Conservation (phyloP, 2,329 filamentous ascomycete genomes). For the Neurospora sp. region DNA sequence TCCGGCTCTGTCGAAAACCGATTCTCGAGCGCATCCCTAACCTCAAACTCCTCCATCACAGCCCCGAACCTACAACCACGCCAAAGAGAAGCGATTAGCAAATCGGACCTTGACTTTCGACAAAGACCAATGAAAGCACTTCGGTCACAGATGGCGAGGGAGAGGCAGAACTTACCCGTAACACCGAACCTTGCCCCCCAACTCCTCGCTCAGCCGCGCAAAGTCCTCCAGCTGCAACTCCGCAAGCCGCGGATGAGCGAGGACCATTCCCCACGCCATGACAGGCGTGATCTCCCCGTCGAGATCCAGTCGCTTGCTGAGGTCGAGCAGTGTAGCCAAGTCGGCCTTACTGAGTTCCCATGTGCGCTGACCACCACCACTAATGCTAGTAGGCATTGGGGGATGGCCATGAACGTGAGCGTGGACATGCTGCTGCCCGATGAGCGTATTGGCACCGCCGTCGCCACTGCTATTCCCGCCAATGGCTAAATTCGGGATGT, state of each 20-base stretch:
- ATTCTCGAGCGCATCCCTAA: constrained; percentile 66
- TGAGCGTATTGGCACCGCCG: neutral
- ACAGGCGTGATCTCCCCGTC: constrained; percentile 90
- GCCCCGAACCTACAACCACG: constrained; percentile 43
- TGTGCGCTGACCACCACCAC: constrained; percentile 48
- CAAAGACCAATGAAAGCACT: neutral
- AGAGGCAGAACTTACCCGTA: constrained; percentile 62
- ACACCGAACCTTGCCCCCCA: constrained; percentile 75
- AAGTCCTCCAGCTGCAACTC: constrained; percentile 63
- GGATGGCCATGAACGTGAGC: neutral
- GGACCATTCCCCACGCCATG: constrained; percentile 83
- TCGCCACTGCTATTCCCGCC: constrained; percentile 22
- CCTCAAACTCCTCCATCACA: constrained; percentile 58
- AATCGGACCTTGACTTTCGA: neutral
- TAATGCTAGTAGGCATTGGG: neutral
- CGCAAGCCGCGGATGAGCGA: constrained; percentile 58
- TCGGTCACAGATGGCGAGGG: constrained; percentile 2
- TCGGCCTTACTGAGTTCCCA: constrained; percentile 71
- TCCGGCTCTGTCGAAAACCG: constrained; percentile 53
- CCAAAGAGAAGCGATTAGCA: neutral
- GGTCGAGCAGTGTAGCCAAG: constrained; percentile 70
- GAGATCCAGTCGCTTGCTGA: constrained; percentile 73
- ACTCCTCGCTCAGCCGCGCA: constrained; percentile 58
- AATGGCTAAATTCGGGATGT: constrained; percentile 28
- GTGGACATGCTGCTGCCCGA: constrained; percentile 1